Conservation (phyloP, 2,329 filamentous ascomycete genomes). For the Xylaria hypoxylon region DNA sequence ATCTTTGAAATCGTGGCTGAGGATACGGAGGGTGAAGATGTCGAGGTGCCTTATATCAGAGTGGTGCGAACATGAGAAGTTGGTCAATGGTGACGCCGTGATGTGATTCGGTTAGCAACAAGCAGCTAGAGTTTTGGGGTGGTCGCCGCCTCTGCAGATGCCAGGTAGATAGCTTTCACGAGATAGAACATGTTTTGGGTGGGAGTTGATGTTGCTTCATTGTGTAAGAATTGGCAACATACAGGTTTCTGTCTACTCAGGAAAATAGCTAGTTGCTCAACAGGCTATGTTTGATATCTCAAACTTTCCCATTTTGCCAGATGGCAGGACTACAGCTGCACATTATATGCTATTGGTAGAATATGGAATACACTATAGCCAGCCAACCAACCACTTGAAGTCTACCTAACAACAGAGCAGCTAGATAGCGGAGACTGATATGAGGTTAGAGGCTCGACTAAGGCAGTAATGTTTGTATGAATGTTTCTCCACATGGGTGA, state of each 20-base stretch:
- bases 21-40: conserved; percentile 88
- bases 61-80: conserved; percentile 76
- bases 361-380: background rate
- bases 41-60: conserved; percentile 97
- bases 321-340: background rate
- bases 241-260: background rate
- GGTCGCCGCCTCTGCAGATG: conserved; percentile 9
- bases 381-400: background rate
- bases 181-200: conserved; percentile 27
- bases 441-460: background rate
- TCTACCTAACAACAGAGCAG: no score
- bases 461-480: no score
- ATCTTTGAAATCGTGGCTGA: conserved; percentile 97
- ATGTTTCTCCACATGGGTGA: conserved; percentile 13
- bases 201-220: conserved; percentile 17
- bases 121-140: conserved; percentile 22
- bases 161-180: conserved; percentile 2
- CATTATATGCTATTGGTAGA: background rate
- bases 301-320: background rate
- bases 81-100: no score
- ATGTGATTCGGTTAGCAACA: conserved; percentile 11
- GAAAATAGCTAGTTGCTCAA: background rate
- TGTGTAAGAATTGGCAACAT: conserved; percentile 15
- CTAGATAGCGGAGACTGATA: no score
- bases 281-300: background rate